Conservation (phyloP, 2,329 filamentous ascomycete genomes). For the Truncatella angustata region DNA sequence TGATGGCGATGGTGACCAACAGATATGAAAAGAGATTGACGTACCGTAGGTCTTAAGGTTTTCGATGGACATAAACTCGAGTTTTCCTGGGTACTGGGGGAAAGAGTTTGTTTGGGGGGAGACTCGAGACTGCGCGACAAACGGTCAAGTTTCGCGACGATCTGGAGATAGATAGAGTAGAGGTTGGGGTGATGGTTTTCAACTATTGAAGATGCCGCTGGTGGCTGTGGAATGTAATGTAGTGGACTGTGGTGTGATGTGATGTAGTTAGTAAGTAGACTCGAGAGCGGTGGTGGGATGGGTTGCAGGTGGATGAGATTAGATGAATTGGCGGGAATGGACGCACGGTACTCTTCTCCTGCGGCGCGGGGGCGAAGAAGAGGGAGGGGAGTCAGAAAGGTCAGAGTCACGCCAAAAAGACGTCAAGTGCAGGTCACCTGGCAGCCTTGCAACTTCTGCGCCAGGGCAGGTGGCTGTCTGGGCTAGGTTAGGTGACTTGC, state of each 20-base stretch:
- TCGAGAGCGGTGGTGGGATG: constrained; percentile 7
- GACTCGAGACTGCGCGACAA: constrained; percentile 46
- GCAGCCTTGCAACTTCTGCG: not conserved
- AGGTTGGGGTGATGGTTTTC: constrained; percentile 12
- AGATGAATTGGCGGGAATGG: not conserved
- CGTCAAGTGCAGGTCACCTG: constrained; percentile 8
- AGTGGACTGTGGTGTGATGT: not conserved
- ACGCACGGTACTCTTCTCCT: not conserved
- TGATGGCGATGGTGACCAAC: not conserved
- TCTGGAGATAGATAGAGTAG: constrained; percentile 5
- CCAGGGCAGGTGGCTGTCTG: not conserved
- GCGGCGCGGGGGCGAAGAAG: not conserved
- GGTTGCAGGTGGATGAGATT: not conserved
- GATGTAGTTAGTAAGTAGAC: constrained; percentile 4
- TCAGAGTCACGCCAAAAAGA: no score
- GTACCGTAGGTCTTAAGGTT: constrained; percentile 94
- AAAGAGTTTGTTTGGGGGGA: constrained; percentile 47
- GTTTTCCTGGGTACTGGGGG: constrained; percentile 60
- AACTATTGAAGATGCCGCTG: not conserved
- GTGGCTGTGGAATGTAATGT: not conserved
- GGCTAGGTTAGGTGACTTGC: not conserved
- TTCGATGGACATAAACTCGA: constrained; percentile 98
- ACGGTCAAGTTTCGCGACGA: constrained; percentile 50
- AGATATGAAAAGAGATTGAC: constrained; percentile 32
- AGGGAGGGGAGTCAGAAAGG: not conserved